phyloP scores from a whole-genome alignment of 179 eudicot genomes.

The Silene coronaria region DNA sequence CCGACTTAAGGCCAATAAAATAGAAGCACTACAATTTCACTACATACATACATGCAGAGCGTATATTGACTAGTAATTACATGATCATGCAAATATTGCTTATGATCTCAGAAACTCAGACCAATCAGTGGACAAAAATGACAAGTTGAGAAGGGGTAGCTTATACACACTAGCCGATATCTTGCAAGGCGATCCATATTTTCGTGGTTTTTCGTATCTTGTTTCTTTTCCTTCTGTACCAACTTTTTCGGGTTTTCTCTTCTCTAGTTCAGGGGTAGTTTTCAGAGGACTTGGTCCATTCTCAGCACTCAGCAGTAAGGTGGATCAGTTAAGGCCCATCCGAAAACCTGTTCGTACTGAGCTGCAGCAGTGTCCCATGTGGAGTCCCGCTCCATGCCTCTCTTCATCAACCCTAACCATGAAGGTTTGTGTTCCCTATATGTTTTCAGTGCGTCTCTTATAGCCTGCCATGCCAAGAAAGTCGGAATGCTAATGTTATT shows the following conservation, averaged over 20 bases:
- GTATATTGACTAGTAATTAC: no score
- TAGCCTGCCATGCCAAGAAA: conserved; percentile 37
- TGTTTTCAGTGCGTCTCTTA: conserved; percentile 50
- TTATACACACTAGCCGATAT: no score
- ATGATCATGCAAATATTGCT: no score
- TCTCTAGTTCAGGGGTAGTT: not conserved
- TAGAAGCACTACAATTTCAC: no score
- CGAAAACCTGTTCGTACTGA: conserved; percentile 73
- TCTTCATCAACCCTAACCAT: conserved; percentile 81
- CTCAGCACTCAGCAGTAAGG: conserved; percentile 41
- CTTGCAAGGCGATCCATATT: not conserved
- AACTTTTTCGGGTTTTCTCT: not conserved
- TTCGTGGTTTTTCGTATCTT: not conserved
- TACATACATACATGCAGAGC: no score
- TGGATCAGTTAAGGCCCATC: conserved; percentile 76
- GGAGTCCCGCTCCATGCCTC: conserved; percentile 75
- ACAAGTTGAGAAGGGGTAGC: no score
- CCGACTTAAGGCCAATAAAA: no score
- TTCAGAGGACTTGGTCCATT: not conserved
- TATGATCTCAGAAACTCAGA: no score
- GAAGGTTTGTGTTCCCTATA: conserved; percentile 64
- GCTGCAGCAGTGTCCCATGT: conserved; percentile 87
- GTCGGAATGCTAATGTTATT: not conserved
- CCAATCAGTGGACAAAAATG: no score
- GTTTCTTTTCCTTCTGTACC: not conserved